Evolutionary conservation across 768 basidiomycete species (phyloP), one percentile per base, ranked within the genome.

Genomic region (Amanita jacksonii): DNA sequence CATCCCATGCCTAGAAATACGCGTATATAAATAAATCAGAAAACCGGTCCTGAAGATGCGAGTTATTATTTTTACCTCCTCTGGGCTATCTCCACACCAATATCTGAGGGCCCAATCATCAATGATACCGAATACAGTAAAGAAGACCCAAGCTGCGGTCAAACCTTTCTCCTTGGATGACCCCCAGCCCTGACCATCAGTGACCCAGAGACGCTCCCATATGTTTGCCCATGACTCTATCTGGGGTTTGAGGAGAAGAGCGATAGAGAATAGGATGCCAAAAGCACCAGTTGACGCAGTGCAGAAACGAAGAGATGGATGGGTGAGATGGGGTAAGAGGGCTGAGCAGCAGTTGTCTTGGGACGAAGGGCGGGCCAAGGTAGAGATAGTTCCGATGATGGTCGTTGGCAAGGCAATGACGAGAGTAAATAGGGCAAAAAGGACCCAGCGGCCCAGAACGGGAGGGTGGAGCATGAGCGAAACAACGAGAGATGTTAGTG

Each of bases 31-130:
- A n/a, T n/a, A 47, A 36, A 8, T 33, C 22, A 38, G 12, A 12
- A 41, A n/a, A n/a, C n/a, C 25, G 36, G 12, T 31, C 13, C 25
- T 4, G 9, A n/a, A 40, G 19, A 33, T 22, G 30, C 15, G 44
- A 20, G 10, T 34, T 16, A 42, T 5, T 15, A 5, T 24, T 57
- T 65, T 20, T 47, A 77, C 79, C 72, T 83, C 71, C 51, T 83
- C 81, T 10, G 81, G 81, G 59, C 76, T 77, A 51, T 81, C 79
- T 16, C 81, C 82, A 22, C 79, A 64, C 61, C 67, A 70, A 40
- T 58, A 56, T 23, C 62, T 61, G 33, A 83, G 59, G n/a, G 69
- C 63, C 73, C 73, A 83, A 53, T 85, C 81, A 15, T 54, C 59
- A 0, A 54, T 58, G 8, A 67, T 61, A 1, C 82, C 82, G 8